Evolutionary conservation across 805 yeast species (phyloP).

Genomic region (Saturnispora halmiae): DNA sequence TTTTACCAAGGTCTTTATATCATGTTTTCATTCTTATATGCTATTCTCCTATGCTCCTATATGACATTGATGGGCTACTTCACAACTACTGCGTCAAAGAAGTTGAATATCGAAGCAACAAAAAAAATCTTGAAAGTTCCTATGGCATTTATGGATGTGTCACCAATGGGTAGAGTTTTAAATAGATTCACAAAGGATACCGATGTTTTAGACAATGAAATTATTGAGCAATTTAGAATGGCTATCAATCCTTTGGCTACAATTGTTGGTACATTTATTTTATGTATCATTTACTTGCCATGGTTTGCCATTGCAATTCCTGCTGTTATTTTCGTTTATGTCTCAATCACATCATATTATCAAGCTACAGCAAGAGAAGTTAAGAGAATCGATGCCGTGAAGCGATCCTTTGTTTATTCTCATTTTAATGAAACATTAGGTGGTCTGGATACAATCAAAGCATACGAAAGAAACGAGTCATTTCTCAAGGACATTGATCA

Average conservation of each 20-base stretch:
- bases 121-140: constrained; percentile 61
- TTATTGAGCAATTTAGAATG: constrained; percentile 60
- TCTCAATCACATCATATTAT: constrained; percentile 45
- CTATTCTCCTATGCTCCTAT: constrained; percentile 34
- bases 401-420: constrained; percentile 61
- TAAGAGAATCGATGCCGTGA: constrained; percentile 65
- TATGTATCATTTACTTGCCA: constrained; percentile 63
- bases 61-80: constrained; percentile 41
- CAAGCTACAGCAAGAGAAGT: constrained; percentile 68
- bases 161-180: constrained; percentile 80
- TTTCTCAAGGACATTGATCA: constrained; percentile 39
- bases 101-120: constrained; percentile 44
- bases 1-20: constrained; percentile 72
- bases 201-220: constrained; percentile 72
- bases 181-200: constrained; percentile 86
- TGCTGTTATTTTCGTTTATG: constrained; percentile 37
- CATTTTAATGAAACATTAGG: constrained; percentile 60
- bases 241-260: constrained; percentile 44
- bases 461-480: constrained; percentile 35
- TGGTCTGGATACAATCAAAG: constrained; percentile 59
- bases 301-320: constrained; percentile 68
- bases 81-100: constrained; percentile 44
- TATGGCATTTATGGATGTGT: constrained; percentile 74
- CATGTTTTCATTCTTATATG: constrained; percentile 44
- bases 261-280: constrained; percentile 53